Conservation (phyloP, 2,329 filamentous ascomycete genomes). For the Monosporascus sp. region DNA sequence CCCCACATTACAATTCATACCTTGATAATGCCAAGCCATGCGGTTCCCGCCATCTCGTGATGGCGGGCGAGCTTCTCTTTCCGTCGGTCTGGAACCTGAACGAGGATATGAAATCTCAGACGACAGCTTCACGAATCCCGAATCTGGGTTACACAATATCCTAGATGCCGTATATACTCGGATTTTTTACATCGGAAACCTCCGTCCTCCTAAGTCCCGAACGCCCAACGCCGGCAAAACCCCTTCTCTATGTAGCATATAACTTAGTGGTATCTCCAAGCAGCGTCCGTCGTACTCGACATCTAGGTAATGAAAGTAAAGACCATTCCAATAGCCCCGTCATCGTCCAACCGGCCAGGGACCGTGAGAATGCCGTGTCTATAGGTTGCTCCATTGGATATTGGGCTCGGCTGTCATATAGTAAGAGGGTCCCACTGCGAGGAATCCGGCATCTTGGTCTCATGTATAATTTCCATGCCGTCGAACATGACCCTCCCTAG, state of each 20-base stretch:
- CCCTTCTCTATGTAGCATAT: neutral
- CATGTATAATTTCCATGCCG: conserved; percentile 4
- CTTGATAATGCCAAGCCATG: neutral
- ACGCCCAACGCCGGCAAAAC: neutral
- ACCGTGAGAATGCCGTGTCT: neutral
- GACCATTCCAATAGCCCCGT: neutral
- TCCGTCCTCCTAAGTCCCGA: neutral
- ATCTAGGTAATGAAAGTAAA: neutral
- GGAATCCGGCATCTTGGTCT: neutral
- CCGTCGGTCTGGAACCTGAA: no score
- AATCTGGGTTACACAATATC: neutral
- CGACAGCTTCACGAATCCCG: no score
- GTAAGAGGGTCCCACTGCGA: neutral
- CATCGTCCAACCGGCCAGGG: neutral
- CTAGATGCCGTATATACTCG: neutral
- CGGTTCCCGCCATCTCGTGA: no score
- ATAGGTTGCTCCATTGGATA: neutral
- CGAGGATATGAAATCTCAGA: no score
- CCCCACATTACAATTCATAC: neutral
- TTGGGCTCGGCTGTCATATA: neutral
- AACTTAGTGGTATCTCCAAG: neutral
- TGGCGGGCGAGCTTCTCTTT: no score
- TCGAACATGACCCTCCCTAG: conserved; percentile 1
- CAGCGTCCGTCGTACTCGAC: neutral
- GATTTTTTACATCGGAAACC: neutral